Evolutionary conservation across 805 yeast species (phyloP), one percentile per base, ranked within the genome.

Genomic region (Yamadazyma olivae): DNA sequence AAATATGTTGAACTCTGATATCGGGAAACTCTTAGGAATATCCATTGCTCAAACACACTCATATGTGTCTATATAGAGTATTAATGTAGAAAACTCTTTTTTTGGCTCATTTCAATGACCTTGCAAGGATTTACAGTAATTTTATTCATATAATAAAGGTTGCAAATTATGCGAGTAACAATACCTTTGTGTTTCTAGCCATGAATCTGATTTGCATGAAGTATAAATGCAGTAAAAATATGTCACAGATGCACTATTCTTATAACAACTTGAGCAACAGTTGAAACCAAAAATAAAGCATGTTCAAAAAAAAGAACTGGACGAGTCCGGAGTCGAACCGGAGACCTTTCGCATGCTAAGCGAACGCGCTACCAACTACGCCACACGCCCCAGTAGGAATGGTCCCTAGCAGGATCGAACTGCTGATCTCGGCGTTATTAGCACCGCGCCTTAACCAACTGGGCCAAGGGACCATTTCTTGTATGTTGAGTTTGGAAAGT

Each of bases 391-490:
- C 23, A 7, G 6, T 23, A 22, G 4, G 51, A 61, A 53, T 79
- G 86, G 78, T 79, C 83, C 83, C 83, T 79, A 77, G 83, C 86
- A 76, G 86, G 86, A 78, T 79, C 86, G 86, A 79, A 79, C 86
- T 76, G 86, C 83, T 77, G 86, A 79, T 79, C 86, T 68, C 53
- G 72, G 73, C 71, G 71, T 67, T 67, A 67, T 67, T 67, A 67
- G 71, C 73, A 67, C 73, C 71, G 54, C 71, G 71, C 71, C 71
- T 62, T 67, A 65, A 67, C 73, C 71, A 67, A 67, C 73, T 67
- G 67, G 73, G 73, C 73, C 71, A 66, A 67, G 73, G 71, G 73
- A 65, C 71, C 71, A n/a, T n/a, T n/a, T n/a, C n/a, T n/a, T n/a
- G n/a, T n/a, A n/a, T n/a, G n/a, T n/a, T n/a, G n/a, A n/a, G n/a